Conservation (phyloP, 2,329 filamentous ascomycete genomes). For the Cladosporium austrohemisphaericum region DNA sequence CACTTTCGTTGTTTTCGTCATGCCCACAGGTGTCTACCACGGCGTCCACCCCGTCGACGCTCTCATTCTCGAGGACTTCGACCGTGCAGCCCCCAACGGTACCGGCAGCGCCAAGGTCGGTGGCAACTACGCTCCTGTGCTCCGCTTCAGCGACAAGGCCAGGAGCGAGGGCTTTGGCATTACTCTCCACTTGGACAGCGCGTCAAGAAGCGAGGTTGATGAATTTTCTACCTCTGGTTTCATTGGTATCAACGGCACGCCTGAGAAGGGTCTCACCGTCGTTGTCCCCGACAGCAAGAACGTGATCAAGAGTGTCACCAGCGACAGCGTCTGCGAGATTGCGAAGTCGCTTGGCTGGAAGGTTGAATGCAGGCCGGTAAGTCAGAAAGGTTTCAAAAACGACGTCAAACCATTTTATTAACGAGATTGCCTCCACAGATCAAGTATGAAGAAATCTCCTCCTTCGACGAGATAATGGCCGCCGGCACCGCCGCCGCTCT, state of each 20-base stretch:
- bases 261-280: slow-evolving; percentile 58
- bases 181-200: slow-evolving; percentile 87
- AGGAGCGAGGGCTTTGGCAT: slow-evolving; percentile 81
- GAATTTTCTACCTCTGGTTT: slow-evolving; percentile 96
- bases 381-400: no score
- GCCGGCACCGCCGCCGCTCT: slow-evolving; percentile 88
- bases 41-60: slow-evolving; percentile 83
- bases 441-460: slow-evolving; percentile 58
- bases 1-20: slow-evolving; percentile 82
- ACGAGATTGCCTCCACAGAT: slow-evolving; percentile 46
- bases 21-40: slow-evolving; percentile 93
- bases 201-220: slow-evolving; percentile 78
- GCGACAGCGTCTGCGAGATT: slow-evolving; percentile 72
- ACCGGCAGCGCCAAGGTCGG: slow-evolving; percentile 91
- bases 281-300: slow-evolving; percentile 84
- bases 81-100: slow-evolving; percentile 86
- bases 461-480: slow-evolving; percentile 78
- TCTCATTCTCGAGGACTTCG: slow-evolving; percentile 86
- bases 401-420: no score
- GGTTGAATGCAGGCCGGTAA: slow-evolving; percentile 69
- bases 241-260: slow-evolving; percentile 66
- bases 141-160: slow-evolving; percentile 82
- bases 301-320: slow-evolving; percentile 84
- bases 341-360: slow-evolving; percentile 76
- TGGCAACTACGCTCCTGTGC: slow-evolving; percentile 91